phyloP scores from a whole-genome alignment of 495 filamentous ascomycete genomes.

The Pyrenula massariospora region DNA sequence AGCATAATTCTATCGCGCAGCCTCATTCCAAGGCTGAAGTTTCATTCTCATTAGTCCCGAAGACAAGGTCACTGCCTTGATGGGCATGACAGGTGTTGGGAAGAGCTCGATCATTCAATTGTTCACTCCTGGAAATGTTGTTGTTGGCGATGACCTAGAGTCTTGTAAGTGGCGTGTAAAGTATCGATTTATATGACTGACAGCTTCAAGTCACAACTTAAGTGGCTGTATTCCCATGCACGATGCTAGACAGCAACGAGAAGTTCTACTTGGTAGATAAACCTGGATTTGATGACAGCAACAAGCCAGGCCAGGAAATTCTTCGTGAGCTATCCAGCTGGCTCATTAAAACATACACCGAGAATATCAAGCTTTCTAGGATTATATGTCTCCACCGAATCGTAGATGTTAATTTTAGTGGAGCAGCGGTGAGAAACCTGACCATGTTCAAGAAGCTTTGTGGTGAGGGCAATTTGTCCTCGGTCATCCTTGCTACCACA shows the following conservation, averaged over 20 bases:
- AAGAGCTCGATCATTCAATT: constrained; percentile 27
- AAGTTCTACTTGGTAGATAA: constrained; percentile 25
- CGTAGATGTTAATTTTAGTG: constrained; percentile 21
- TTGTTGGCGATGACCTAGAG: constrained; percentile 12
- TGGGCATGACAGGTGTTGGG: constrained; percentile 30
- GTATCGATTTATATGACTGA: background rate
- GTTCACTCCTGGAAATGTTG: constrained; percentile 10
- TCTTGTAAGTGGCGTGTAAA: constrained; percentile 10
- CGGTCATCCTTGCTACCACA: constrained; percentile 24
- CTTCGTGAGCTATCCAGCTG: constrained; percentile 22
- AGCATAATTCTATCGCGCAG: background rate
- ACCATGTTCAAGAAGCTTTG: constrained; percentile 22
- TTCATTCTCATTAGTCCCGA: constrained; percentile 1
- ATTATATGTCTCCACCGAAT: constrained; percentile 34
- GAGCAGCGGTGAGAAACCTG: constrained; percentile 26
- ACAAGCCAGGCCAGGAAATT: constrained; percentile 20
- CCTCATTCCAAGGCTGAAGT: background rate
- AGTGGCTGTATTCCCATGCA: background rate
- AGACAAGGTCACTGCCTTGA: constrained; percentile 22
- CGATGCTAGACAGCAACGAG: background rate
- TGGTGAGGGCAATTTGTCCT: constrained; percentile 9
- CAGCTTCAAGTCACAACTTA: background rate
- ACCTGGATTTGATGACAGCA: constrained; percentile 31
- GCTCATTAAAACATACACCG: constrained; percentile 6
- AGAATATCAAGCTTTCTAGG: constrained; percentile 9